Percentiles rank a stretch among this genome's conserved stretches.
Evolutionary conservation across 768 basidiomycete genomes (phyloP).

Genomic region (Russula foetens): DNA sequence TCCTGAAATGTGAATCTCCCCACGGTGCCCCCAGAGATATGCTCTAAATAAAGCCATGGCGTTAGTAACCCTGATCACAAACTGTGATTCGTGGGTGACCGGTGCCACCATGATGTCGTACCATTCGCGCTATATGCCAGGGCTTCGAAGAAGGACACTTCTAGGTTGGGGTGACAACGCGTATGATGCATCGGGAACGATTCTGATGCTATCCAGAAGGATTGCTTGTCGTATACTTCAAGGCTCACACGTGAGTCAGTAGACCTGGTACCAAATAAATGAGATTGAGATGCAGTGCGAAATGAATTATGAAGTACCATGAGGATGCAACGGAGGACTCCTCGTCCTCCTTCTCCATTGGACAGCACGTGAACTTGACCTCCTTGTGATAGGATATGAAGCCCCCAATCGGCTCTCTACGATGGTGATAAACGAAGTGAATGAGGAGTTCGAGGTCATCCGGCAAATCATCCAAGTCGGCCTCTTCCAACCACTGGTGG

Average conservation of each 20-base stretch:
- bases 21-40: not conserved
- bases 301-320: not conserved
- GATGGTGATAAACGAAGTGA: not conserved
- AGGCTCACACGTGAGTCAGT: not conserved
- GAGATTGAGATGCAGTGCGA: not conserved
- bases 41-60: not conserved
- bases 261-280: not conserved
- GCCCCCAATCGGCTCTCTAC: not conserved
- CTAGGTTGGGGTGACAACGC: constrained; percentile 1
- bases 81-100: not conserved
- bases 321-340: not conserved
- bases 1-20: constrained; percentile 10
- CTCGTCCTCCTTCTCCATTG: not conserved
- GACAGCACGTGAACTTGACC: not conserved
- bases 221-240: not conserved
- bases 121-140: constrained; percentile 7
- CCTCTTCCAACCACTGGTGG: constrained; percentile 7
- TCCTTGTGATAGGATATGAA: constrained; percentile 2
- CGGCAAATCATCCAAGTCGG: constrained; percentile 2
- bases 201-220: not conserved
- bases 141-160: constrained; percentile 1
- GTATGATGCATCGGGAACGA: constrained; percentile 4
- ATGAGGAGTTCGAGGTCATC: constrained; percentile 5
- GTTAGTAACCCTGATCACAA: not conserved
- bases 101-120: not conserved